Evolutionary conservation across 805 yeast species (phyloP).

Genomic region (Ogataea thermomethanolica): DNA sequence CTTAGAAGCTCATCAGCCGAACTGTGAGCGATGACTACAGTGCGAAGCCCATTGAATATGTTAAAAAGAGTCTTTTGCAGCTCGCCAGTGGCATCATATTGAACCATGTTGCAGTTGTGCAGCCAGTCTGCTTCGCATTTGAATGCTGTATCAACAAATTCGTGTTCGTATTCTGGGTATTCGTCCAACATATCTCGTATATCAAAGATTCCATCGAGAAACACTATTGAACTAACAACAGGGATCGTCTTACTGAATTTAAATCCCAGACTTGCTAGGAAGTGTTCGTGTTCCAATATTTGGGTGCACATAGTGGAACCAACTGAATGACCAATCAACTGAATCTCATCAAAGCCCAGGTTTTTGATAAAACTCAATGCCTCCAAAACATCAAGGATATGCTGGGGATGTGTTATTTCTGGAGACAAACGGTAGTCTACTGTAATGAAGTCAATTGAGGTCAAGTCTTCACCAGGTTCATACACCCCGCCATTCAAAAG

Average conservation of each 20-base stretch:
- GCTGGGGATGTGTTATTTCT: slow-evolving; percentile 56
- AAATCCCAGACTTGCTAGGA: slow-evolving; percentile 8
- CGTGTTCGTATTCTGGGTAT: slow-evolving; percentile 50
- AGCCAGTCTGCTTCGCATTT: slow-evolving; percentile 16
- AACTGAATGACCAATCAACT: slow-evolving; percentile 71
- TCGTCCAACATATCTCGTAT: slow-evolving; percentile 49
- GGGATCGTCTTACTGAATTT: slow-evolving; percentile 16
- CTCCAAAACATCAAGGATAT: slow-evolving; percentile 49
- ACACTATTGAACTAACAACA: slow-evolving; percentile 27
- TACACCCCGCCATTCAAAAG: slow-evolving; percentile 9
- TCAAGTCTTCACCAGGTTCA: background rate
- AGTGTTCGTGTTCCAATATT: slow-evolving; percentile 31
- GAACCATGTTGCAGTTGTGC: slow-evolving; percentile 17
- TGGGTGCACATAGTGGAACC: slow-evolving; percentile 71
- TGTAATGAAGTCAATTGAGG: slow-evolving; percentile 32
- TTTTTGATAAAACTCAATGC: slow-evolving; percentile 37
- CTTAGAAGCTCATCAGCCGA: slow-evolving; percentile 59
- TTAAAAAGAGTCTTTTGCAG: background rate
- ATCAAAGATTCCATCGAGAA: slow-evolving; percentile 72
- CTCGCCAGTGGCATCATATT: slow-evolving; percentile 5
- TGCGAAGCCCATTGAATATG: slow-evolving; percentile 9
- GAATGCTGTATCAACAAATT: slow-evolving; percentile 61
- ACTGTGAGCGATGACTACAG: slow-evolving; percentile 54
- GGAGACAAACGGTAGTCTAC: slow-evolving; percentile 70
- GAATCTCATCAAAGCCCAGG: slow-evolving; percentile 23